Conservation (phyloP, 2,329 filamentous ascomycete genomes). For the Diaporthe australafricana region DNA sequence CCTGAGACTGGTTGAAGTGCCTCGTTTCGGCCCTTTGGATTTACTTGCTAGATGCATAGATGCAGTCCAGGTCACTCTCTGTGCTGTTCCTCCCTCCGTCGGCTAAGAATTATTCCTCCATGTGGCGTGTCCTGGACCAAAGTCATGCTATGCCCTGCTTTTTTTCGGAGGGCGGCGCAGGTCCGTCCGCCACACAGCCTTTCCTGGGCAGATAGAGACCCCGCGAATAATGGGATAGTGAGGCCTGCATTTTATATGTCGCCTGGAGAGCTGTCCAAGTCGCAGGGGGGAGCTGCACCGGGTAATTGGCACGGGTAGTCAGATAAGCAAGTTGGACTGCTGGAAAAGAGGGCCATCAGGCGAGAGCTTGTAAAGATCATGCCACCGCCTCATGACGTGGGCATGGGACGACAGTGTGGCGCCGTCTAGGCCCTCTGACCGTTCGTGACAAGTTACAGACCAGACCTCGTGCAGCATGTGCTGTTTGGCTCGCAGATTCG, state of each 20-base stretch:
- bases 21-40: background rate
- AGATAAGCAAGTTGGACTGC: slow-evolving; percentile 3
- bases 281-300: background rate
- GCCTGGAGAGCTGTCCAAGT: background rate
- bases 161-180: slow-evolving; percentile 8
- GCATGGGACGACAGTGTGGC: slow-evolving; percentile 26
- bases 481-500: background rate
- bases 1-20: background rate
- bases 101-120: background rate
- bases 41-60: background rate
- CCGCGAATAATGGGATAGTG: slow-evolving; percentile 18
- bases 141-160: slow-evolving; percentile 22
- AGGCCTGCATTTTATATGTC: slow-evolving; percentile 23
- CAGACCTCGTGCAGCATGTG: slow-evolving; percentile 3
- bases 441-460: slow-evolving; percentile 10
- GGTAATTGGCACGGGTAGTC: slow-evolving; percentile 10
- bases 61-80: background rate
- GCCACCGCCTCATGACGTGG: slow-evolving; percentile 30
- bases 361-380: slow-evolving; percentile 34
- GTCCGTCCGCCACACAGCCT: background rate
- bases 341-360: slow-evolving; percentile 30
- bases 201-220: background rate
- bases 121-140: slow-evolving; percentile 12
- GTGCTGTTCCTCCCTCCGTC: background rate
- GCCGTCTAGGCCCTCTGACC: slow-evolving; percentile 8